Conservation (phyloP, 257 asterid genomes). For the Nicotiana otophora region DNA sequence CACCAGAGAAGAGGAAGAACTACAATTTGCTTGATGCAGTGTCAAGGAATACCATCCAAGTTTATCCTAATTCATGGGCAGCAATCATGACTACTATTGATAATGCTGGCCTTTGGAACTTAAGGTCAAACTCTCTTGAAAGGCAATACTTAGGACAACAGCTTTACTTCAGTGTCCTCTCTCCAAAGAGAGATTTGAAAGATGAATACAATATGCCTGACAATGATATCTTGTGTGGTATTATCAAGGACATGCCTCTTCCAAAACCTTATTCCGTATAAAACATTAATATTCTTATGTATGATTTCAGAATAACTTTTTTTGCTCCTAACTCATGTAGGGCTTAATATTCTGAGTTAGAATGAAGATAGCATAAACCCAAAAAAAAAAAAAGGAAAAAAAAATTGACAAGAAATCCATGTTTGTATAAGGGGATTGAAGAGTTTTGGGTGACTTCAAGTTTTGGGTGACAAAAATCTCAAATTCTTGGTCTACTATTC, state of each 20-base stretch:
- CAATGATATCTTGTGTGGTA: conserved; percentile 35
- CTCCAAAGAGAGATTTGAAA: conserved; percentile 45
- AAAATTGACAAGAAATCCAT: background rate
- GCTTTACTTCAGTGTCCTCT: conserved; percentile 47
- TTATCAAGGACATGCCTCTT: conserved; percentile 36
- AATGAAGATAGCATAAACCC: background rate
- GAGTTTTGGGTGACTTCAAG: background rate
- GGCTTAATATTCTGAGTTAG: background rate
- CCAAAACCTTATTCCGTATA: conserved; percentile 37
- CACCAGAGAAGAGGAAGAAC: conserved; percentile 44
- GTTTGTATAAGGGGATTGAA: background rate
- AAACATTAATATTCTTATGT: background rate
- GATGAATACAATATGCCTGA: conserved; percentile 54
- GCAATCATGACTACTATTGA: conserved; percentile 56
- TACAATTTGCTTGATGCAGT: conserved; percentile 64
- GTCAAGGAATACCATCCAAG: conserved; percentile 60
- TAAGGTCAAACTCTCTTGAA: conserved; percentile 44
- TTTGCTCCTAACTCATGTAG: background rate
- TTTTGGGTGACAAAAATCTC: no score
- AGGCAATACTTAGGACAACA: conserved; percentile 60
- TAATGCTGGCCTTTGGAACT: conserved; percentile 66
- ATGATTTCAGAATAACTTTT: background rate
- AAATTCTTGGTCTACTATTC: no score
- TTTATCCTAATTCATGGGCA: conserved; percentile 62
- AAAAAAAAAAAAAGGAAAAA: background rate